phyloP scores from a whole-genome alignment of 805 yeast genomes.

The Jamesozyma lodderae region DNA sequence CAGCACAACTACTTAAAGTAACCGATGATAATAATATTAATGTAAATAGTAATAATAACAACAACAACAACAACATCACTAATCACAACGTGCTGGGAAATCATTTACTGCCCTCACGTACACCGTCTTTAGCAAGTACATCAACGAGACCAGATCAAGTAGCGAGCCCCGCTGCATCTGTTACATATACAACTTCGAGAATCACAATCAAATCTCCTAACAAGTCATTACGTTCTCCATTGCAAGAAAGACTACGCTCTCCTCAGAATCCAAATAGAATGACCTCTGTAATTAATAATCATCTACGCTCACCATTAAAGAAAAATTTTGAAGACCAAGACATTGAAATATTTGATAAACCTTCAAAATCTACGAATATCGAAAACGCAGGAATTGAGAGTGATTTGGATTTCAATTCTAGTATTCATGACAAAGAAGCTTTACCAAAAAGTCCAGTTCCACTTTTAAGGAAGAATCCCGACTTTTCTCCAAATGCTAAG shows the following conservation, averaged over 20 bases:
- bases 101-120: not conserved
- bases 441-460: constrained; percentile 4
- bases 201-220: constrained; percentile 28
- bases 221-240: constrained; percentile 7
- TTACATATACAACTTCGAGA: constrained; percentile 30
- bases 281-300: constrained; percentile 27
- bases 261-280: constrained; percentile 25
- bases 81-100: not conserved
- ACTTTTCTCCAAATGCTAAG: constrained; percentile 26
- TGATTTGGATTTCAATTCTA: not conserved
- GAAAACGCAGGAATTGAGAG: not conserved
- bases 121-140: not conserved
- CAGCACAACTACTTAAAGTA: not conserved
- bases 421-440: not conserved
- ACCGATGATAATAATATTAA: not conserved
- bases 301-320: constrained; percentile 27
- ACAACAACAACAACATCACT: not conserved
- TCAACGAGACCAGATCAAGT: not conserved
- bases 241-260: constrained; percentile 10
- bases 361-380: constrained; percentile 3
- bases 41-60: not conserved
- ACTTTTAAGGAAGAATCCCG: constrained; percentile 3
- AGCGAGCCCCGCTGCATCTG: constrained; percentile 30
- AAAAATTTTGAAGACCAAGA: constrained; percentile 4
- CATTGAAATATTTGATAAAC: constrained; percentile 2